phyloP scores from a whole-genome alignment of 2,329 filamentous ascomycete species.

The Trichoderma brevicompactum region DNA sequence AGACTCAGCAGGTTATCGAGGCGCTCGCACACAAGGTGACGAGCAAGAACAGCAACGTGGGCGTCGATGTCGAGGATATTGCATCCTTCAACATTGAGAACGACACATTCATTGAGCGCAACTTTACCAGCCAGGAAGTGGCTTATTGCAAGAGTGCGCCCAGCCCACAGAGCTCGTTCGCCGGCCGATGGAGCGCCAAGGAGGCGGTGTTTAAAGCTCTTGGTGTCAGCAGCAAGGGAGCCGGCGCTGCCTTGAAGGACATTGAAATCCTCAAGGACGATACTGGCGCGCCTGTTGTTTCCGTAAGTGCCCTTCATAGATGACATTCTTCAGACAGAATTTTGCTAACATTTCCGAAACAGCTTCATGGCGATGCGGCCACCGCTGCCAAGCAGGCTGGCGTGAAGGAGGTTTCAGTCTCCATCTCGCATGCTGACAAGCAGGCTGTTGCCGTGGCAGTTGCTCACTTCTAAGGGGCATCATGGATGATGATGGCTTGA shows the following conservation, averaged over 20 bases:
- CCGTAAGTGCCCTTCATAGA: slow-evolving; percentile 62
- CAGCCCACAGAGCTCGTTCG: slow-evolving; percentile 86
- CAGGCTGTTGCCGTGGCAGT: slow-evolving; percentile 96
- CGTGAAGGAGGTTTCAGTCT: slow-evolving; percentile 86
- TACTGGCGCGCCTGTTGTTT: slow-evolving; percentile 80
- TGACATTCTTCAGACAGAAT: neutral
- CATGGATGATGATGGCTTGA: neutral
- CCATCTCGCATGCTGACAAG: slow-evolving; percentile 92
- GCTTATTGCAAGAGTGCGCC: slow-evolving; percentile 82
- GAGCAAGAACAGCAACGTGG: slow-evolving; percentile 72
- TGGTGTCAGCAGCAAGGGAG: slow-evolving; percentile 83
- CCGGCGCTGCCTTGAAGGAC: slow-evolving; percentile 86
- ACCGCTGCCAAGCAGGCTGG: slow-evolving; percentile 82
- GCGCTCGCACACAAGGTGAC: slow-evolving; percentile 68
- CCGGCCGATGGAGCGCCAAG: slow-evolving; percentile 95
- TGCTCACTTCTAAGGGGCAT: slow-evolving; percentile 66
- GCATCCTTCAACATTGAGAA: slow-evolving; percentile 89
- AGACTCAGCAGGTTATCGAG: slow-evolving; percentile 76
- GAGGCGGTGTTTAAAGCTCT: slow-evolving; percentile 98
- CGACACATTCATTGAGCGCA: slow-evolving; percentile 90
- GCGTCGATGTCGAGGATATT: slow-evolving; percentile 92
- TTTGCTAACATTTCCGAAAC: slow-evolving; percentile 45
- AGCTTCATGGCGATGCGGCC: slow-evolving; percentile 88
- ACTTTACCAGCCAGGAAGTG: slow-evolving; percentile 86
- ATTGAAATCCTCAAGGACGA: slow-evolving; percentile 89